Evolutionary conservation across 2,329 filamentous ascomycete genomes (phyloP).

Genomic region (Fusarium burgessii): DNA sequence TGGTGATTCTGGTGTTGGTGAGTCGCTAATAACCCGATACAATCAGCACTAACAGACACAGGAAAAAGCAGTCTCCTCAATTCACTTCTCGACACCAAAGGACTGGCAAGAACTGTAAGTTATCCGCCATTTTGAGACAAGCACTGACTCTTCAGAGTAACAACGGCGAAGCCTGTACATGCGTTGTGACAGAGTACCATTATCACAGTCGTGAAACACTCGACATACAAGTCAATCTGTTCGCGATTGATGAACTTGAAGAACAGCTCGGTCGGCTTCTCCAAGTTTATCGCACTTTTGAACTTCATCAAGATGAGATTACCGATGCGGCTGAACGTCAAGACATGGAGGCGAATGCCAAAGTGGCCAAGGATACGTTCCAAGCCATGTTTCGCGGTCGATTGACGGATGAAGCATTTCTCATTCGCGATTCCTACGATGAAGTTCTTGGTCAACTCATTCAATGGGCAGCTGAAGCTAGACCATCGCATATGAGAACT

Average conservation of each 20-base stretch:
- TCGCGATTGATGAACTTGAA: slow-evolving; percentile 48
- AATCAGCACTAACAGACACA: slow-evolving; percentile 6
- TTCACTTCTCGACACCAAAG: slow-evolving; percentile 57
- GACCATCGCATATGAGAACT: slow-evolving; percentile 8
- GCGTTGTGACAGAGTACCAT: slow-evolving; percentile 60
- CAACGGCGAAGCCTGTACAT: slow-evolving; percentile 60
- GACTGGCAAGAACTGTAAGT: slow-evolving; percentile 58
- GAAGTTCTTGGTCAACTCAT: slow-evolving; percentile 38
- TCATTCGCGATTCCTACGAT: slow-evolving; percentile 28
- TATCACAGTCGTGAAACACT: slow-evolving; percentile 52
- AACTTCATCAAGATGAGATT: slow-evolving; percentile 43
- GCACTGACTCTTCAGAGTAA: slow-evolving; percentile 52
- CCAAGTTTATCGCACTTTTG: slow-evolving; percentile 52
- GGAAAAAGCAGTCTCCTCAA: slow-evolving; percentile 65
- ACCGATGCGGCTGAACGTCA: slow-evolving; percentile 42
- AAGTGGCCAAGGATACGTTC: slow-evolving; percentile 54
- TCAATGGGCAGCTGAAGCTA: slow-evolving; percentile 39
- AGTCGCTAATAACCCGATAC: slow-evolving; percentile 1
- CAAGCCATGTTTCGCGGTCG: slow-evolving; percentile 51
- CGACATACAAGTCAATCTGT: slow-evolving; percentile 51
- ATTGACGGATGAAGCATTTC: slow-evolving; percentile 33
- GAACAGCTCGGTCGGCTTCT: slow-evolving; percentile 54
- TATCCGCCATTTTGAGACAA: background rate
- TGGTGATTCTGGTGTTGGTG: slow-evolving; percentile 61
- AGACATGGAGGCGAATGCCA: slow-evolving; percentile 46